Evolutionary conservation across 2,329 filamentous ascomycete species (phyloP).

Genomic region (Tympanopsis confertula): DNA sequence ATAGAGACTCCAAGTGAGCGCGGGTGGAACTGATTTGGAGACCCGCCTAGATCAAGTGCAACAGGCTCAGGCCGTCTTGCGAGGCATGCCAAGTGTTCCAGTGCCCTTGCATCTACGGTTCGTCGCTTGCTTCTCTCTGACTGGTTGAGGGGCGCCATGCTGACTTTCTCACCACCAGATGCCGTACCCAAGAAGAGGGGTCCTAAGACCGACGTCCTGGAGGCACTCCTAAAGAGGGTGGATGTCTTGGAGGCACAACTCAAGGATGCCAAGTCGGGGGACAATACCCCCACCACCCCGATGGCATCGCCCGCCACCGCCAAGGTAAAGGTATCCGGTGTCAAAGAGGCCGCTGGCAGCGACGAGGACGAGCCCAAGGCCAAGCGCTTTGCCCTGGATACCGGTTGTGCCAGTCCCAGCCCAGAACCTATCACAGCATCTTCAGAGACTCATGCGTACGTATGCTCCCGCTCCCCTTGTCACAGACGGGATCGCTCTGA

Average conservation of each 20-base stretch:
- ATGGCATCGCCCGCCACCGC: slow-evolving; percentile 8
- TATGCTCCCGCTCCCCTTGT: slow-evolving; percentile 2
- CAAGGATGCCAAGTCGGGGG: slow-evolving; percentile 5
- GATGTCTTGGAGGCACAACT: slow-evolving; percentile 74
- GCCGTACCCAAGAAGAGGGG: slow-evolving; percentile 82
- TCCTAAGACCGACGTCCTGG: slow-evolving; percentile 79
- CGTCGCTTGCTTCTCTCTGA: slow-evolving; percentile 13
- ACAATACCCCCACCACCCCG: slow-evolving; percentile 11
- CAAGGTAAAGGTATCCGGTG: slow-evolving; percentile 9
- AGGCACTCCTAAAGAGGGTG: slow-evolving; percentile 72
- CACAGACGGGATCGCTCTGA: neutral
- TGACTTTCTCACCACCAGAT: slow-evolving; percentile 35
- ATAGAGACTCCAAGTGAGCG: neutral
- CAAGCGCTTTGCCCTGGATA: slow-evolving; percentile 27
- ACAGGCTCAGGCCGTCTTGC: slow-evolving; percentile 70
- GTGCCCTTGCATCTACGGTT: slow-evolving; percentile 80
- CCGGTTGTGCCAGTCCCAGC: slow-evolving; percentile 17
- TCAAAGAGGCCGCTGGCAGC: slow-evolving; percentile 10
- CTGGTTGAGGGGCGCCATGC: slow-evolving; percentile 2
- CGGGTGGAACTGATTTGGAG: neutral
- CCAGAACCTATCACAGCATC: slow-evolving; percentile 29
- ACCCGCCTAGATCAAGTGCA: slow-evolving; percentile 70
- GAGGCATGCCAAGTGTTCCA: slow-evolving; percentile 85
- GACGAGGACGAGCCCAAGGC: slow-evolving; percentile 23
- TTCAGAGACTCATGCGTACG: slow-evolving; percentile 24